These are phyloP conservation scores for Fusarium sp. DNA, from an alignment of 2,329 filamentous ascomycete species.

Conservation along the genomic window DNA sequence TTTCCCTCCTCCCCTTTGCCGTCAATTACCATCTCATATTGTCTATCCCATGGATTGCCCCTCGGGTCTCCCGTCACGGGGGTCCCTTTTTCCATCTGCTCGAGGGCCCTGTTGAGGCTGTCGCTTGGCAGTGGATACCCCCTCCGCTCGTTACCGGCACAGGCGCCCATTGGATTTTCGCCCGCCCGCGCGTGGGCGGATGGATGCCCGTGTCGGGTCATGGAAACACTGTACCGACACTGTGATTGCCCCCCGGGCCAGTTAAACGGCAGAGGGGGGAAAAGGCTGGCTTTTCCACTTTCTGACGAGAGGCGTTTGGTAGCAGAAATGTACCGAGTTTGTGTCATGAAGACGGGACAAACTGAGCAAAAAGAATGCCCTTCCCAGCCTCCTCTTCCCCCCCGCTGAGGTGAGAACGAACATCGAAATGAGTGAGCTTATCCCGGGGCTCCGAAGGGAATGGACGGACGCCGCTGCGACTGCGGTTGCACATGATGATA, in stretches of 20 bases:
- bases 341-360: neutral
- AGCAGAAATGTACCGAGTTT: neutral
- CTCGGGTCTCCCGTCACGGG: conserved; percentile 15
- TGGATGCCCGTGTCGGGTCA: conserved; percentile 6
- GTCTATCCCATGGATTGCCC: neutral
- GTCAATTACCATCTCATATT: conserved; percentile 5
- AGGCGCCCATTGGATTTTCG: conserved; percentile 20
- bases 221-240: conserved; percentile 25
- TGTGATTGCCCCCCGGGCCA: conserved; percentile 6
- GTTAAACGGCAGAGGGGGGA: neutral
- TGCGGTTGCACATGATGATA: neutral
- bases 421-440: conserved; percentile 26
- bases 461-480: neutral
- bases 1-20: neutral
- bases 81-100: neutral
- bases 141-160: conserved; percentile 23
- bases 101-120: conserved; percentile 12
- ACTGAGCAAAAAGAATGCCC: neutral
- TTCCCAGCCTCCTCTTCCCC: neutral
- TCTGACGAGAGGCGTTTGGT: neutral
- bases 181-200: neutral
- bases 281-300: neutral
- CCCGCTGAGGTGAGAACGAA: conserved; percentile 25
- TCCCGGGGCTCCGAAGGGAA: neutral
- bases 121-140: neutral